phyloP scores from a whole-genome alignment of 169 alveolate species.

The Theileria orientalis region DNA sequence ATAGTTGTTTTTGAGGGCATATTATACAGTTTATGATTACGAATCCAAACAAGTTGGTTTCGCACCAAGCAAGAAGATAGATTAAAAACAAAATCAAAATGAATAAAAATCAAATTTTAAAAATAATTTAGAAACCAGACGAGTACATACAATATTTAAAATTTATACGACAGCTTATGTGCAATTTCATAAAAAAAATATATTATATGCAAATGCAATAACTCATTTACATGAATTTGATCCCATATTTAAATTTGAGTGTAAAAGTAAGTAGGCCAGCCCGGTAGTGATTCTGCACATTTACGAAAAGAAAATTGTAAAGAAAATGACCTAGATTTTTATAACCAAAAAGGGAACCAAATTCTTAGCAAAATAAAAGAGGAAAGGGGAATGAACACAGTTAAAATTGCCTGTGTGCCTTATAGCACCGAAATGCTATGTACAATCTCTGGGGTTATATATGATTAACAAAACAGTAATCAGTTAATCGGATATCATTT shows the following conservation, averaged over 20 bases:
- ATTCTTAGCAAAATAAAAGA: neutral
- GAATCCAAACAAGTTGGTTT: constrained; percentile 74
- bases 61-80: constrained; percentile 58
- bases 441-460: constrained; percentile 6
- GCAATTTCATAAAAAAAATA: no score
- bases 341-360: neutral
- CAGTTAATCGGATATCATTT: neutral
- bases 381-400: neutral
- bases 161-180: no score
- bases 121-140: neutral
- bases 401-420: neutral
- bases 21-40: constrained; percentile 75
- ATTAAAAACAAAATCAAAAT: neutral
- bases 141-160: no score
- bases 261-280: neutral
- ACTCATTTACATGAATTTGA: no score
- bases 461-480: neutral
- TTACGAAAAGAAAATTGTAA: neutral
- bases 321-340: neutral
- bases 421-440: neutral
- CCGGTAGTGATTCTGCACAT: neutral
- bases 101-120: neutral
- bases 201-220: no score
- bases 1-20: constrained; percentile 69
- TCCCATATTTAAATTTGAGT: no score